Evolutionary conservation across 2,329 filamentous ascomycete species (phyloP).

Genomic region (Aspergillus sp.): DNA sequence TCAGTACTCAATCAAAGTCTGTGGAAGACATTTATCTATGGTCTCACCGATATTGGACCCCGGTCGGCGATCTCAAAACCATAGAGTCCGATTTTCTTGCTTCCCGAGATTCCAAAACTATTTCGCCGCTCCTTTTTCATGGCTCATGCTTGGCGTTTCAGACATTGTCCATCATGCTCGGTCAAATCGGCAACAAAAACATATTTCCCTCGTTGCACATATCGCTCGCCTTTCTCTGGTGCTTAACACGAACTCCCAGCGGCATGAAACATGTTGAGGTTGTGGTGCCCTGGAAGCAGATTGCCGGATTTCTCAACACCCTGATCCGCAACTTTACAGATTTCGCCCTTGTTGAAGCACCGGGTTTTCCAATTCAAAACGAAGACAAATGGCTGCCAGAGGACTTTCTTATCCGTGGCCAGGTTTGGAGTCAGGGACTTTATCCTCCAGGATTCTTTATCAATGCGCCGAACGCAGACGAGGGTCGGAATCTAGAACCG

Average conservation of each 20-base stretch:
- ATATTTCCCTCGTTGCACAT: slow-evolving; percentile 60
- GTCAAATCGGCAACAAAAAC: slow-evolving; percentile 55
- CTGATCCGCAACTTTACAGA: slow-evolving; percentile 48
- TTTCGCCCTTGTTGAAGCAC: slow-evolving; percentile 41
- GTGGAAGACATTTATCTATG: slow-evolving; percentile 20
- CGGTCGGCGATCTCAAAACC: slow-evolving; percentile 15
- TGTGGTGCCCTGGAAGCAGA: slow-evolving; percentile 55
- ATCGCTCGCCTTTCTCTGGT: slow-evolving; percentile 58
- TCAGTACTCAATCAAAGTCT: slow-evolving; percentile 18
- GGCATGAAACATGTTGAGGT: slow-evolving; percentile 46
- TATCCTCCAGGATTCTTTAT: slow-evolving; percentile 58
- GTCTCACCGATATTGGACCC: slow-evolving; percentile 32
- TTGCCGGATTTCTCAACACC: slow-evolving; percentile 59
- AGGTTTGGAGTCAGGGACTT: slow-evolving; percentile 56
- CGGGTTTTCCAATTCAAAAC: slow-evolving; percentile 49
- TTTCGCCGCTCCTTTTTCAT: slow-evolving; percentile 38
- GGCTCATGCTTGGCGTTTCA: slow-evolving; percentile 48
- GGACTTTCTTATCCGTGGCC: slow-evolving; percentile 62
- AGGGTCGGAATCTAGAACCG: slow-evolving; percentile 58
- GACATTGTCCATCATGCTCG: slow-evolving; percentile 50
- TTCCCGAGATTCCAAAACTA: slow-evolving; percentile 21
- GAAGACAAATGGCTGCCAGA: slow-evolving; percentile 58
- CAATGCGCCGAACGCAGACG: slow-evolving; percentile 55
- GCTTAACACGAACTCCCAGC: slow-evolving; percentile 41
- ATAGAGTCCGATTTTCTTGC: slow-evolving; percentile 23